These are phyloP conservation scores for Cutaneotrichosporon dermatis DNA, from an alignment of 1,284 basidiomycete genomes.

Conservation along the genomic window DNA sequence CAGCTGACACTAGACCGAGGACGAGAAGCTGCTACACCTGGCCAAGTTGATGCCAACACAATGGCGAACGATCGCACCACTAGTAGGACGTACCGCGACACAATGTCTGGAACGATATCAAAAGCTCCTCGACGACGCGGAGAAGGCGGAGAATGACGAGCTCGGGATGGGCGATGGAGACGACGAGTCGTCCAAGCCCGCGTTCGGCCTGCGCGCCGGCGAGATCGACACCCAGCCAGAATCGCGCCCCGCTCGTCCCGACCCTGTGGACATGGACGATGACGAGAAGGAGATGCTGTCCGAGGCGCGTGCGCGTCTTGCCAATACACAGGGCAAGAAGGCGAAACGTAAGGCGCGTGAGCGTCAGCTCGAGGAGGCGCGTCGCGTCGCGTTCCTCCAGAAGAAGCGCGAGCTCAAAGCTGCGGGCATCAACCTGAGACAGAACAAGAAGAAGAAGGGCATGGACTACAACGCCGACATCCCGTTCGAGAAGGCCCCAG, in stretches of 20 bases:
- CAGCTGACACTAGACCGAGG: constrained; percentile 65
- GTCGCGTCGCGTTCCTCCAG: constrained; percentile 88
- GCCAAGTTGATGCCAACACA: constrained; percentile 99
- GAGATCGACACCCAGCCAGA: constrained; percentile 99
- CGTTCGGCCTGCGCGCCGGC: constrained; percentile 88
- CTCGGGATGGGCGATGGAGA: constrained; percentile 80
- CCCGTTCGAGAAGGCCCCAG: constrained; percentile 95
- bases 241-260: constrained; percentile 93
- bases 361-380: constrained; percentile 90
- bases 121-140: constrained; percentile 94
- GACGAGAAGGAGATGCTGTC: constrained; percentile 99
- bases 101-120: constrained; percentile 99
- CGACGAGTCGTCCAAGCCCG: constrained; percentile 69
- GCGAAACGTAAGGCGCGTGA: constrained; percentile 98
- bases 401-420: constrained; percentile 98
- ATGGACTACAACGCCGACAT: constrained; percentile 99
- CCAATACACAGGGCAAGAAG: constrained; percentile 99
- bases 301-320: constrained; percentile 93
- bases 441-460: constrained; percentile 89
- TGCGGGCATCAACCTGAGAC: constrained; percentile 80
- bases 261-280: constrained; percentile 99
- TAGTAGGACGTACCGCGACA: constrained; percentile 96
- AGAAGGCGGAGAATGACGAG: constrained; percentile 89
- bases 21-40: constrained; percentile 95
- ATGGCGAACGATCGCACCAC: constrained; percentile 98